Conservation (phyloP, 176 grass and related monocot genomes). For the Chloris gayana region DNA sequence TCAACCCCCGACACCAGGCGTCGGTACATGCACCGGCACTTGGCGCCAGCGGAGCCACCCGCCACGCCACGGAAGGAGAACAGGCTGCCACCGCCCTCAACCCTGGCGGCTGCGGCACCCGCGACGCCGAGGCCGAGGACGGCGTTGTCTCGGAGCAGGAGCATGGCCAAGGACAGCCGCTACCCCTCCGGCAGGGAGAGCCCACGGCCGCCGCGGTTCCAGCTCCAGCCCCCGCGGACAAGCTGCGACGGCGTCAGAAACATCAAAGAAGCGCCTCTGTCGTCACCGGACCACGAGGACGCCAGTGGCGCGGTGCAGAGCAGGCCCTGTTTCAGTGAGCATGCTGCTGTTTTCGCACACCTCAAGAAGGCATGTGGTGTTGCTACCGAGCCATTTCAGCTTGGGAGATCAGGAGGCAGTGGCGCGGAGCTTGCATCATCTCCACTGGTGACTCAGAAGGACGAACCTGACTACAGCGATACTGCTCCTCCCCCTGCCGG, state of each 20-base stretch:
- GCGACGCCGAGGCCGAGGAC: constrained; percentile 33
- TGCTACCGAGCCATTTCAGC: constrained; percentile 10
- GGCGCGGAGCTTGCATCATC: not conserved
- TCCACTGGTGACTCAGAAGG: not conserved
- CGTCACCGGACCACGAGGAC: not conserved
- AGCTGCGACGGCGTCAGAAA: constrained; percentile 10
- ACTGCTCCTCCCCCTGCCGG: not conserved
- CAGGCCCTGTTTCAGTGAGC: too few relatives aligned
- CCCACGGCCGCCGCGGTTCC: constrained; percentile 15
- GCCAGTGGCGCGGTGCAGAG: not conserved
- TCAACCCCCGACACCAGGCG: constrained; percentile 5
- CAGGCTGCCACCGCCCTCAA: constrained; percentile 26
- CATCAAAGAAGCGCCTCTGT: not conserved
- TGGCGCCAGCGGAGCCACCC: not conserved
- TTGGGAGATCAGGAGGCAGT: not conserved
- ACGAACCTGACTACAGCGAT: not conserved
- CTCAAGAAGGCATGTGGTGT: constrained; percentile 9
- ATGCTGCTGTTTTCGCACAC: not conserved
- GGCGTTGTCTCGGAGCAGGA: constrained; percentile 39
- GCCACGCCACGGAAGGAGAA: constrained; percentile 47
- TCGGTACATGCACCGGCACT: not conserved
- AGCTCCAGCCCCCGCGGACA: constrained; percentile 5
- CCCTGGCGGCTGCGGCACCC: not conserved
- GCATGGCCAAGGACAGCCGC: constrained; percentile 41
- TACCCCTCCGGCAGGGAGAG: constrained; percentile 10